Base-by-base conservation (phyloP, 164 flowering plant genomes). In the Sextonia rubra region DNA sequence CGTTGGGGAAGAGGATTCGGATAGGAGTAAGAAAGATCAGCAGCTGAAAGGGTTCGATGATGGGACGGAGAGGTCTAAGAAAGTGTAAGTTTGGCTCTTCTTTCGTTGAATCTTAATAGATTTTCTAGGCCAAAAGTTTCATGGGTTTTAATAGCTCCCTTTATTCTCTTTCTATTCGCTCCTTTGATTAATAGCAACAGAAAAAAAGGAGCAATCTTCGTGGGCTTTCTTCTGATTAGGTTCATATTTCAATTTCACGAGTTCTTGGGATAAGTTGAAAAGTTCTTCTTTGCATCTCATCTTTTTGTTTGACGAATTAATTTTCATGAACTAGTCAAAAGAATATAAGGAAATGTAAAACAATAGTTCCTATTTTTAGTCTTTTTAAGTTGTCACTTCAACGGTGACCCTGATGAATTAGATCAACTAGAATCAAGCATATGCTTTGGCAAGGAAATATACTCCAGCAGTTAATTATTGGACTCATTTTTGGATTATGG, bases 11-110 rank as follows among this genome's bases (percentile, higher is more conserved):
- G 90, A 83, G 30, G 84, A 82, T 61, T 80, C 83, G 0, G 73
- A 74, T 26, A 81, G 77, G 73, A 80, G 71, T 27, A 84, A 80
- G 83, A 82, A 80, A 62, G 82, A 82, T 12, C 29, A n/a, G 61
- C 77, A 74, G 69, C 26, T 65, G 0, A 80, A 78, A 72, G 83
- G 64, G 60, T 52, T 60, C 47, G 83, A 80, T 62, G 86, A 82
- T 65, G 88, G 77, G 47, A 85, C 55, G 60, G 89, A 86, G 17
- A 73, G 62, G 77, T 80, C 87, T 26, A 84, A 83, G 83, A 86
- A 85, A 81, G 85, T 63, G 89, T 85, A 81, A 71, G 86, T 80
- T 66, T 76, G 29, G 3, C 71, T 68, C 58, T 48, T 64, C 67
- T 55, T 69, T 27, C 3, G 23, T n/a, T 25, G 64, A 56, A 27